Evolutionary conservation across 2,329 filamentous ascomycete genomes (phyloP), one percentile per base, ranked within the genome.

Genomic region (Penicillium crustosum): DNA sequence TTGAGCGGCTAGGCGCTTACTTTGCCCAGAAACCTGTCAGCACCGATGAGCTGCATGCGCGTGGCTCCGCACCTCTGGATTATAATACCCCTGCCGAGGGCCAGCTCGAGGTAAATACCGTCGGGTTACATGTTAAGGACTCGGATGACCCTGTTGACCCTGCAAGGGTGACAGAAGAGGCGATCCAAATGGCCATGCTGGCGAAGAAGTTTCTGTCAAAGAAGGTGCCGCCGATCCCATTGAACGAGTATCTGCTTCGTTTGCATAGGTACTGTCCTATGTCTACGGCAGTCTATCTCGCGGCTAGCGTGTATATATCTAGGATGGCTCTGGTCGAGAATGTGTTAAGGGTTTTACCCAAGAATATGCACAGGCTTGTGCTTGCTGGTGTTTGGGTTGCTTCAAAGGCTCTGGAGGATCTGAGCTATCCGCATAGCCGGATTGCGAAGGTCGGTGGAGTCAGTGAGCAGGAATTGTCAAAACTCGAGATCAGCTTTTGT

Each of bases 201-300:
- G 91, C 91, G 19, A 87, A 92, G 65, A 94, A 94, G 69, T 99
- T 99, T 77, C 95, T 94, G 79, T 93, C 89, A 63, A 96, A 94
- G 73, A 85, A 87, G 50, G 86, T 91, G 17, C 93, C 94, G 21
- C 88, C 89, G 12, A 93, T 97, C 64, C 83, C 86, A 36, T 82
- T 97, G 47, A 85, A 89, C 69, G 89, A 94, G 62, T 99, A 97
- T 71, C 83, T 97, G 25, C 81, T 87, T 68, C 89, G 93, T 17
- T 85, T 97, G 58, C 93, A 97, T 76, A 86, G 86, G 57, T 97
- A 89, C 78, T 97, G 93, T 70, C 93, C 94, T 4, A 92, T 96
- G 85, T 95, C 90, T 61, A 92, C 93, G 0, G 93, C 89, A 25
- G 93, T 97, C 10, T 97, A 96, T 76, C 86, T 99, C 27, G 91